phyloP scores from a whole-genome alignment of 768 basidiomycete genomes.

The Suillus ampliporus region DNA sequence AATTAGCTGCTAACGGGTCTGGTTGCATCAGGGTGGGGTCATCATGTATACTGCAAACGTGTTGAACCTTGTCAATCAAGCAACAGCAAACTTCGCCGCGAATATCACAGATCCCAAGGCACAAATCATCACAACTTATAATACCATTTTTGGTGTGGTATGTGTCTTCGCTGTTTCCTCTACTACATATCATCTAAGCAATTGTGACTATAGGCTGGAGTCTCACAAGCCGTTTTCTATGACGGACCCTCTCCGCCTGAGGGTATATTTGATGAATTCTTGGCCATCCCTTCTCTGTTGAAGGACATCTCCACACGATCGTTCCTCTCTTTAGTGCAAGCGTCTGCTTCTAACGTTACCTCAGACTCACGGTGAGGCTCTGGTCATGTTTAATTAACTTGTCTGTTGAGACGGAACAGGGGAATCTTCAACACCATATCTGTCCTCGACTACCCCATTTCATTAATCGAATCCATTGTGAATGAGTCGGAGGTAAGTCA shows the following conservation, averaged over 20 bases:
- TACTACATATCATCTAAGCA: constrained; percentile 17
- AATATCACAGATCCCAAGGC: constrained; percentile 15
- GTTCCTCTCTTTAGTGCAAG: constrained; percentile 31
- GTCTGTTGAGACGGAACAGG: constrained; percentile 15
- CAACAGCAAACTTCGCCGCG: constrained; percentile 13
- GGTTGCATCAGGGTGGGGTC: constrained; percentile 8
- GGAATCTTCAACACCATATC: constrained; percentile 30
- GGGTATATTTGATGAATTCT: constrained; percentile 33
- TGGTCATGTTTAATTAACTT: constrained; percentile 3
- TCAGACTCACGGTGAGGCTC: constrained; percentile 30
- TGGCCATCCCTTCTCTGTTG: constrained; percentile 19
- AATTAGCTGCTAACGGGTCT: not conserved
- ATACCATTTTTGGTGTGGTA: constrained; percentile 37
- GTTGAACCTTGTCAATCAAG: constrained; percentile 4
- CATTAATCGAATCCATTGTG: constrained; percentile 24
- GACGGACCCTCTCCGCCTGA: constrained; percentile 43
- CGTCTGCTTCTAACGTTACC: constrained; percentile 22
- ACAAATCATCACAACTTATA: constrained; percentile 51
- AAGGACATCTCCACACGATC: constrained; percentile 25
- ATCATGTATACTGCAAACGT: constrained; percentile 13
- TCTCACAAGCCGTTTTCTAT: constrained; percentile 54
- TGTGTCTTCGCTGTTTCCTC: constrained; percentile 45
- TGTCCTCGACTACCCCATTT: constrained; percentile 23
- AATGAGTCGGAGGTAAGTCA: constrained; percentile 29
- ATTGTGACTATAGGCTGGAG: constrained; percentile 17